Evolutionary conservation across 2,329 filamentous ascomycete species (phyloP).

Genomic region (Tolypocladium tropicale): DNA sequence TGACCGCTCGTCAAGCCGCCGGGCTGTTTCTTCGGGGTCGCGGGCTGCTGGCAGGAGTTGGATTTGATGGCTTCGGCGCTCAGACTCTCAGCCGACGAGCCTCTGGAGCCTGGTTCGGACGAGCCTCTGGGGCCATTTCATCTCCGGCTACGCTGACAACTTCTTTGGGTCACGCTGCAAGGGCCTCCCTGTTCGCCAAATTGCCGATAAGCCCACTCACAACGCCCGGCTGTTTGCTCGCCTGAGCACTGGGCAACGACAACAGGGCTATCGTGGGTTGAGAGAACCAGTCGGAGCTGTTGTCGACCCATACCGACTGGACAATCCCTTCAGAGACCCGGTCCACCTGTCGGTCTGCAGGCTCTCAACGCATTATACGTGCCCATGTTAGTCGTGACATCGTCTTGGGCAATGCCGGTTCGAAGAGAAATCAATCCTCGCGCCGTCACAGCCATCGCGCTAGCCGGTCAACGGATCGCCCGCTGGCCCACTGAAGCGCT

Average conservation of each 20-base stretch:
- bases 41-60: not conserved
- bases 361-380: not conserved
- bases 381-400: slow-evolving; percentile 3
- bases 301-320: slow-evolving; percentile 1
- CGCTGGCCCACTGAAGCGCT: not conserved
- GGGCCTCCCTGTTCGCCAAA: not conserved
- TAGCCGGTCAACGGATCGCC: not conserved
- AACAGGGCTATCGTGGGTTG: not conserved
- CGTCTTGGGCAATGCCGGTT: not conserved
- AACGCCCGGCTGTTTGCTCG: not conserved
- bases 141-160: not conserved
- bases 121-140: not conserved
- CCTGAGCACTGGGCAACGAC: not conserved
- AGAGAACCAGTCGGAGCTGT: slow-evolving; percentile 2
- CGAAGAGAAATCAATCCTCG: slow-evolving; percentile 3
- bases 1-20: not conserved
- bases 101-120: slow-evolving; percentile 1
- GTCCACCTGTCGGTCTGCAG: not conserved
- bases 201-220: not conserved
- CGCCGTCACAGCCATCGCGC: slow-evolving; percentile 1
- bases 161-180: not conserved
- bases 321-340: not conserved
- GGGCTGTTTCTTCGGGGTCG: not conserved
- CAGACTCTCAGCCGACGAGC: not conserved
- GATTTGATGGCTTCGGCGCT: not conserved